Conservation (phyloP, 306 rosid species). For the Fragaria iinumae region DNA sequence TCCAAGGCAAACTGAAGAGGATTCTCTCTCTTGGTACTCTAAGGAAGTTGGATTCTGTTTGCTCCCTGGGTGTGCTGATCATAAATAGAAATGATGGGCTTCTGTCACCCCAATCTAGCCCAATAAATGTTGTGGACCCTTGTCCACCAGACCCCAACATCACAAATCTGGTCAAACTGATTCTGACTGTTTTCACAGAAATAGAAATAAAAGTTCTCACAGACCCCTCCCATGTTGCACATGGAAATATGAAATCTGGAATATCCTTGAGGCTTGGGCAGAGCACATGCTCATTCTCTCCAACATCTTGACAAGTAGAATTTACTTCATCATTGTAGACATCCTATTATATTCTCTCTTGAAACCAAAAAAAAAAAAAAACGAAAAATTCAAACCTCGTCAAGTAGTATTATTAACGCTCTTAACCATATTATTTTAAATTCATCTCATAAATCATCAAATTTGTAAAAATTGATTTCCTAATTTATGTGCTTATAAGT, state of each 20-base stretch:
- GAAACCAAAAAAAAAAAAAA: too few species aligned
- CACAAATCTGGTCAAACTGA: conserved; percentile 21
- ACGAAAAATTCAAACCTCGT: too few species aligned
- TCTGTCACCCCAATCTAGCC: conserved; percentile 23
- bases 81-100: conserved; percentile 31
- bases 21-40: not conserved
- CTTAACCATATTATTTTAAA: too few species aligned
- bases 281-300: conserved; percentile 27
- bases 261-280: conserved; percentile 33
- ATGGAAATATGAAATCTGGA: conserved; percentile 27
- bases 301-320: not conserved
- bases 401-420: too few species aligned
- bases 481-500: too few species aligned
- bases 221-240: conserved; percentile 49
- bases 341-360: too few species aligned
- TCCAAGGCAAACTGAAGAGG: conserved; percentile 16
- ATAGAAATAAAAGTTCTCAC: not conserved
- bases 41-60: not conserved
- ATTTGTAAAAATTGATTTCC: too few species aligned
- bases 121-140: conserved; percentile 40
- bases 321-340: not conserved
- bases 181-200: not conserved
- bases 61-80: not conserved
- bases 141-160: conserved; percentile 31
- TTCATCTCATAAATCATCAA: too few species aligned